phyloP scores from a whole-genome alignment of 768 basidiomycete species.

The Kwoniella europaea region DNA sequence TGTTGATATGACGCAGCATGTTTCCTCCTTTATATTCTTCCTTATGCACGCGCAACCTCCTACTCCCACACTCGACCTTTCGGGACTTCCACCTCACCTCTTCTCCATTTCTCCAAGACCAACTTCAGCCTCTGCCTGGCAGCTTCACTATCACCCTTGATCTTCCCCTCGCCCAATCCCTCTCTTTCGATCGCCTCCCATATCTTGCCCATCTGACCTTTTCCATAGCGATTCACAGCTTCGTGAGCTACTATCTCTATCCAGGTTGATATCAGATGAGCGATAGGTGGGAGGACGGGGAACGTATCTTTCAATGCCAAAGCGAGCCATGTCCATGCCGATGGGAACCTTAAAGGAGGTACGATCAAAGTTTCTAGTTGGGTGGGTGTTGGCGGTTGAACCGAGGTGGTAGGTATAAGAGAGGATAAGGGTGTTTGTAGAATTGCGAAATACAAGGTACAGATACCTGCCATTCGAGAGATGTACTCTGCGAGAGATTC shows the following conservation, averaged over 20 bases:
- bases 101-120: constrained; percentile 24
- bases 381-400: constrained; percentile 36
- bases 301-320: constrained; percentile 37
- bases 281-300: constrained; percentile 34
- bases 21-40: too few relatives aligned
- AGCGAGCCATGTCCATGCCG: constrained; percentile 53
- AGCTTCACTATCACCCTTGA: constrained; percentile 42
- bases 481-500: constrained; percentile 71
- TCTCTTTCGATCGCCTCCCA: constrained; percentile 44
- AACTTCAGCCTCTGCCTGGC: constrained; percentile 36
- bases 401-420: constrained; percentile 30
- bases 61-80: constrained; percentile 24
- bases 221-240: constrained; percentile 39
- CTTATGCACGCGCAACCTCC: neutral
- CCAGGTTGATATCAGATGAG: constrained; percentile 42
- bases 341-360: constrained; percentile 38
- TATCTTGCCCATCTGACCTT: constrained; percentile 46
- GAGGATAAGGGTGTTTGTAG: constrained; percentile 59
- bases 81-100: constrained; percentile 10
- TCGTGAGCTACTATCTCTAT: constrained; percentile 42
- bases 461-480: constrained; percentile 72
- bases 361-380: constrained; percentile 43
- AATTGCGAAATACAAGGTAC: constrained; percentile 85
- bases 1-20: neutral
- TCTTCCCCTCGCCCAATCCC: constrained; percentile 35